Evolutionary conservation across 495 filamentous ascomycete species (phyloP).

Genomic region (Penicillium parvum): DNA sequence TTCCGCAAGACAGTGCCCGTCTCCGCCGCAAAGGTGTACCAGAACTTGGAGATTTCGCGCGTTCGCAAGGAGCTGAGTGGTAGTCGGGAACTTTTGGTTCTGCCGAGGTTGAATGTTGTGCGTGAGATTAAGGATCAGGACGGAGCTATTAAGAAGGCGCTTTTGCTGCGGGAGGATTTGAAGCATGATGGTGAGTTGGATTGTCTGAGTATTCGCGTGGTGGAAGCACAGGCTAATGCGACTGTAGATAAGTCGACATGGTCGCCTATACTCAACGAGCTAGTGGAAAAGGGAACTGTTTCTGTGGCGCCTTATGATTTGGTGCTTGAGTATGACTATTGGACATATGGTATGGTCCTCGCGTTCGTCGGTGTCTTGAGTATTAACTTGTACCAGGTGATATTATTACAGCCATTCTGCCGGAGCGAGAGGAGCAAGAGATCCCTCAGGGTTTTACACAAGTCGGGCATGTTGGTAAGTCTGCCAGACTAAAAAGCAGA

Average conservation of each 20-base stretch:
- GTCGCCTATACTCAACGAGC: conserved; percentile 61
- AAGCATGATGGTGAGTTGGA: conserved; percentile 57
- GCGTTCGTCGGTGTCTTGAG: no score
- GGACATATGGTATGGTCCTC: conserved; percentile 76
- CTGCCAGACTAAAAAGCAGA: conserved; percentile 1
- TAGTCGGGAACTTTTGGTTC: conserved; percentile 54
- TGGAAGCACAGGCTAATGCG: conserved; percentile 8
- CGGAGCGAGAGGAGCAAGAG: conserved; percentile 59
- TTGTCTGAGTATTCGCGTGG: conserved; percentile 40
- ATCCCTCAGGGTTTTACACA: conserved; percentile 81
- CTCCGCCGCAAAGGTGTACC: conserved; percentile 72
- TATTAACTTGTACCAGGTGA: no score
- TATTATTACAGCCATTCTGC: conserved; percentile 73
- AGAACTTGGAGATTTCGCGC: conserved; percentile 63
- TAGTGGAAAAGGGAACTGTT: conserved; percentile 61
- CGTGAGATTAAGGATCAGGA: conserved; percentile 48
- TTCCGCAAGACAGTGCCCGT: conserved; percentile 72
- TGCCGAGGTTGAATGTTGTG: conserved; percentile 55
- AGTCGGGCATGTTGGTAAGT: conserved; percentile 80
- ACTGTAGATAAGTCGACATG: conserved; percentile 66
- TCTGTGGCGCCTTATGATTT: conserved; percentile 70
- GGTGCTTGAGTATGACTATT: conserved; percentile 75
- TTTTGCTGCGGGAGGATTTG: conserved; percentile 69
- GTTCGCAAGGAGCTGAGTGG: conserved; percentile 57
- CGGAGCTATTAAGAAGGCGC: conserved; percentile 57